Conservation (phyloP, 768 basidiomycete species). For the Tylopilus sp. region DNA sequence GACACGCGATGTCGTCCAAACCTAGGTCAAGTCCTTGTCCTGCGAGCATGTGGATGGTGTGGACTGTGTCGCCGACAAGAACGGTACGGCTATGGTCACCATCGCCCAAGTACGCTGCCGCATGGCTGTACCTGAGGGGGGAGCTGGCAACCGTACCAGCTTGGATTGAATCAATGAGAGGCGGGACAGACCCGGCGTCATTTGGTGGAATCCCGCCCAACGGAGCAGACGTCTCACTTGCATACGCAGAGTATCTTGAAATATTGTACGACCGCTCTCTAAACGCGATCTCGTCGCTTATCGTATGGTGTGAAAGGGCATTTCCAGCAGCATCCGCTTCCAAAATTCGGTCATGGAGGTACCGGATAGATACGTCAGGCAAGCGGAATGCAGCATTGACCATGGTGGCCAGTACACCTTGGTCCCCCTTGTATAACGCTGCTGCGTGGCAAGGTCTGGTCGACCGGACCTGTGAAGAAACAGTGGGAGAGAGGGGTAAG, state of each 20-base stretch:
- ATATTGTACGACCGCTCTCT: slow-evolving; percentile 72
- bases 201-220: slow-evolving; percentile 54
- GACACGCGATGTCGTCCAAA: slow-evolving; percentile 76
- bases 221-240: slow-evolving; percentile 38
- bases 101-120: slow-evolving; percentile 81
- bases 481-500: slow-evolving; percentile 75
- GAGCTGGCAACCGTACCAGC: slow-evolving; percentile 79
- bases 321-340: slow-evolving; percentile 46
- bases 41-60: slow-evolving; percentile 91
- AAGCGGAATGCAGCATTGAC: slow-evolving; percentile 91
- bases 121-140: slow-evolving; percentile 84
- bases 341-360: slow-evolving; percentile 59
- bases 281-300: slow-evolving; percentile 65
- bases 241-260: slow-evolving; percentile 58
- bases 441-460: slow-evolving; percentile 73
- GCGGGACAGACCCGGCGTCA: slow-evolving; percentile 66
- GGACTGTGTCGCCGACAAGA: slow-evolving; percentile 94
- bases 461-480: slow-evolving; percentile 93
- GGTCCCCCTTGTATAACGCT: slow-evolving; percentile 64
- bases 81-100: slow-evolving; percentile 66
- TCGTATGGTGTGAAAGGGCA: slow-evolving; percentile 45
- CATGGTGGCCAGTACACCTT: slow-evolving; percentile 63
- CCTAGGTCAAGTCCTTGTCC: slow-evolving; percentile 96
- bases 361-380: slow-evolving; percentile 67
- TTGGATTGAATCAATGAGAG: slow-evolving; percentile 69